Evolutionary conservation across 352 stramenopile species (phyloP).

Genomic region (Saprolegnia diclina): DNA sequence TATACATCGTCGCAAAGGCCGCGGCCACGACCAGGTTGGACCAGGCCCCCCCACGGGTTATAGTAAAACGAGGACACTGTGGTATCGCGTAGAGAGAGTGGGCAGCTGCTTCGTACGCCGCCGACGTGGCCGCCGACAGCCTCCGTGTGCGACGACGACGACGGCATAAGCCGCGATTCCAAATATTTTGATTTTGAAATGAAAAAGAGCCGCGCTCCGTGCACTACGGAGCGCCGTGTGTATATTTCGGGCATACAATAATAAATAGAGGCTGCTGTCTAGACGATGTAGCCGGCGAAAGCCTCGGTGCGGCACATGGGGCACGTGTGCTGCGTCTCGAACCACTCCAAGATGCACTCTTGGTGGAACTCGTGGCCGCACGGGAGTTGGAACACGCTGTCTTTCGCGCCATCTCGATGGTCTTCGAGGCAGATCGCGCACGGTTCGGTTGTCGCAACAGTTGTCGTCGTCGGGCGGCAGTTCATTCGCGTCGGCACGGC

Average conservation of each 20-base stretch:
- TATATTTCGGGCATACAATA: neutral
- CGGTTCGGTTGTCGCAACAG: neutral
- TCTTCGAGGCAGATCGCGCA: conserved; percentile 12
- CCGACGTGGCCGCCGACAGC: too few relatives aligned
- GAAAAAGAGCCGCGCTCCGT: neutral
- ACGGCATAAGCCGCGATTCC: too few relatives aligned
- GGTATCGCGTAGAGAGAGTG: too few relatives aligned
- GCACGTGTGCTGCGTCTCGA: conserved; percentile 28
- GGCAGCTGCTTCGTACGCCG: too few relatives aligned
- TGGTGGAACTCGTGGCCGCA: conserved; percentile 68
- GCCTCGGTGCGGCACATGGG: conserved; percentile 11
- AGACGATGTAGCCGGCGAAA: neutral
- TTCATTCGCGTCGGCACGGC: neutral
- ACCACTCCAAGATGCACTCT: conserved; percentile 72
- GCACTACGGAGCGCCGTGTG: neutral
- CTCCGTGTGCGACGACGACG: too few relatives aligned
- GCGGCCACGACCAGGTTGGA: too few relatives aligned
- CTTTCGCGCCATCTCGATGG: neutral
- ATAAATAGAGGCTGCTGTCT: neutral
- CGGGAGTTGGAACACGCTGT: conserved; percentile 32
- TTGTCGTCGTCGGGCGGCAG: neutral
- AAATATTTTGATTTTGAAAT: too few relatives aligned
- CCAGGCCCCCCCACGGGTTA: too few relatives aligned
- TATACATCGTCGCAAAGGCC: too few relatives aligned
- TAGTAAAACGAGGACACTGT: too few relatives aligned